Conservation (phyloP, 352 stramenopile species). For the Phytophthora fragariaefolia region DNA sequence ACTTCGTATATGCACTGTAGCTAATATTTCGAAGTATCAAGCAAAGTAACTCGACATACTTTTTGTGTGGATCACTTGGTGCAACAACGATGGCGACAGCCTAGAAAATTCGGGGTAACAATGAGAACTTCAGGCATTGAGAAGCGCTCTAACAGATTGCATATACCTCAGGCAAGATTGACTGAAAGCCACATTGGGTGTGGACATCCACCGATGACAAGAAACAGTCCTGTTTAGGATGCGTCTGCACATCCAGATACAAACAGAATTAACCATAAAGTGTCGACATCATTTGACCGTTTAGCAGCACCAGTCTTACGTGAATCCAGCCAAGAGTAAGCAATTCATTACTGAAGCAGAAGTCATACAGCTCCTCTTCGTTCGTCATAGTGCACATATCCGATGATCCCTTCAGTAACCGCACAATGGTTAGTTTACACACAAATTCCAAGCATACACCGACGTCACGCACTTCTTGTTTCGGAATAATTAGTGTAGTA, state of each 20-base stretch:
- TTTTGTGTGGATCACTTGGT: slow-evolving; percentile 67
- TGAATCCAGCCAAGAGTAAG: slow-evolving; percentile 94
- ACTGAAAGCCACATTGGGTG: slow-evolving; percentile 92
- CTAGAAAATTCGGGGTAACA: slow-evolving; percentile 22
- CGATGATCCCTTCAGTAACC: slow-evolving; percentile 68
- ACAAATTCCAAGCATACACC: neutral
- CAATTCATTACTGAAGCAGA: slow-evolving; percentile 85
- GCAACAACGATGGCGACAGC: slow-evolving; percentile 90
- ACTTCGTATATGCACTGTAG: no score
- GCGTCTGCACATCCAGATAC: slow-evolving; percentile 53
- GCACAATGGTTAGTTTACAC: no score
- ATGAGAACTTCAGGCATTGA: slow-evolving; percentile 7
- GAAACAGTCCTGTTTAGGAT: slow-evolving; percentile 90
- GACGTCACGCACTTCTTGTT: slow-evolving; percentile 68
- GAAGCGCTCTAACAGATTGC: neutral
- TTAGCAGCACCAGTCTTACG: slow-evolving; percentile 39
- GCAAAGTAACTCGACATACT: slow-evolving; percentile 39
- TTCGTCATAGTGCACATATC: slow-evolving; percentile 90
- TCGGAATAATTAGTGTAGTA: slow-evolving; percentile 88
- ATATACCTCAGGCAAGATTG: slow-evolving; percentile 83
- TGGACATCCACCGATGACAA: slow-evolving; percentile 91
- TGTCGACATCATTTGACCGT: neutral
- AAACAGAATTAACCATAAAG: slow-evolving; percentile 1
- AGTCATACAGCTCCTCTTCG: slow-evolving; percentile 90
- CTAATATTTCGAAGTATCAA: no score